Base-by-base conservation (phyloP, 2,329 filamentous ascomycete species). In the Phoma sp. region DNA sequence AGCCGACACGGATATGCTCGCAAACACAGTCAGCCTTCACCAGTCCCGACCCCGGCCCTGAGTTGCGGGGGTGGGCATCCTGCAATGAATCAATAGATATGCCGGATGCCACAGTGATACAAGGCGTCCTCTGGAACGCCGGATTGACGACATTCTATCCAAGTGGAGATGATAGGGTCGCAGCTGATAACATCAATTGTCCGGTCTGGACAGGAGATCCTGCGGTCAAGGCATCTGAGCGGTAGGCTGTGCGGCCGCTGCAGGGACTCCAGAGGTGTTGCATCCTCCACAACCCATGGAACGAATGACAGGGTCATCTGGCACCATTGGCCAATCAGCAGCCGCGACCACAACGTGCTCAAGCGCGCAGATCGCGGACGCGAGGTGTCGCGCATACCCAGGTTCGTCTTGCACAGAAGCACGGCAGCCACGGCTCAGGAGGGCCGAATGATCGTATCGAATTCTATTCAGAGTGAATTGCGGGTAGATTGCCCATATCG, bases 241-340 rank as follows among this genome's bases (percentile, higher is more conserved):
- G 56, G 60, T 60, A 64, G 62, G 58, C 52, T 55, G 55, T 40
- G 56, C 66, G 64, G 60, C 65, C 62, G 67, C 61, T 70, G 70
- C 70, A 73, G 70, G 70, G 69, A 61, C 67, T 62, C 55, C 56
- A 45, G 53, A 29, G 50, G 47, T 52, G 49, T 56, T 59, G 57
- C 58, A 61, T 44, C 60, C 42, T 59, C 62, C 58, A 62, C 51
- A 43, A 33, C 25, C 32, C n/a, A 7, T 29, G 41, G 37, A 37
- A 59, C 59, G 62, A 62, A 60, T 63, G 60, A 66, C 56, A 60
- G 61, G 62, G 63, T 66, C 60, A 63, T 60, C 57, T 68, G 59
- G 47, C 57, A 57, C 62, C 58, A 72, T 72, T 72, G 70, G 57
- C 70, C 69, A 70, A 73, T 73, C 68, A 64, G 60, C 64, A 56